Evolutionary conservation across 805 yeast genomes (phyloP).

Genomic region (Candida boleticola): DNA sequence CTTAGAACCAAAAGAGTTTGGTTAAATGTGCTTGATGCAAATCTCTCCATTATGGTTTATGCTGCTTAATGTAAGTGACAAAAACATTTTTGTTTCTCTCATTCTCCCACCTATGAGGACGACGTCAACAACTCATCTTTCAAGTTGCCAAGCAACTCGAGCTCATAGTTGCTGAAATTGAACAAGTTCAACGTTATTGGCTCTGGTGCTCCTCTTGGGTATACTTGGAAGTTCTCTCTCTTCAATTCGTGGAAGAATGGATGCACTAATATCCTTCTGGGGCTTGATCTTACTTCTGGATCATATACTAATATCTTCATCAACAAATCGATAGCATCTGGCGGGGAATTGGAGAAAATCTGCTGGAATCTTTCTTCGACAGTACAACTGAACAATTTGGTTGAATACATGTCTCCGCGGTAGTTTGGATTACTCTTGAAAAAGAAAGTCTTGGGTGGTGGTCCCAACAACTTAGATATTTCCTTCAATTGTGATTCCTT

Average conservation of each 20-base stretch:
- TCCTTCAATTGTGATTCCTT: slow-evolving; percentile 87
- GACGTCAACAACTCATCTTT: slow-evolving; percentile 29
- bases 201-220: slow-evolving; percentile 50
- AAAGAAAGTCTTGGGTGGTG: slow-evolving; percentile 70
- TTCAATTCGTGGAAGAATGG: slow-evolving; percentile 87
- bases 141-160: slow-evolving; percentile 45
- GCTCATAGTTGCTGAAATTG: slow-evolving; percentile 71
- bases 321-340: slow-evolving; percentile 82
- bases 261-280: slow-evolving; percentile 81
- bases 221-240: slow-evolving; percentile 47
- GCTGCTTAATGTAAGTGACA: no score
- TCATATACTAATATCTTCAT: slow-evolving; percentile 83
- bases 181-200: slow-evolving; percentile 49
- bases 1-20: no score
- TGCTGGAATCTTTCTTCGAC: slow-evolving; percentile 49
- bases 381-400: slow-evolving; percentile 57
- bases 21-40: no score
- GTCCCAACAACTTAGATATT: slow-evolving; percentile 86
- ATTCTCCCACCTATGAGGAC: no score
- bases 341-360: slow-evolving; percentile 66
- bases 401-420: slow-evolving; percentile 70
- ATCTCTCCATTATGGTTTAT: no score
- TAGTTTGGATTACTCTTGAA: slow-evolving; percentile 73
- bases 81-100: no score
- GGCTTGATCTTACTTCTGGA: slow-evolving; percentile 78